Evolutionary conservation across 2,329 filamentous ascomycete genomes (phyloP).

Genomic region (Dryadomyces sulphureus): DNA sequence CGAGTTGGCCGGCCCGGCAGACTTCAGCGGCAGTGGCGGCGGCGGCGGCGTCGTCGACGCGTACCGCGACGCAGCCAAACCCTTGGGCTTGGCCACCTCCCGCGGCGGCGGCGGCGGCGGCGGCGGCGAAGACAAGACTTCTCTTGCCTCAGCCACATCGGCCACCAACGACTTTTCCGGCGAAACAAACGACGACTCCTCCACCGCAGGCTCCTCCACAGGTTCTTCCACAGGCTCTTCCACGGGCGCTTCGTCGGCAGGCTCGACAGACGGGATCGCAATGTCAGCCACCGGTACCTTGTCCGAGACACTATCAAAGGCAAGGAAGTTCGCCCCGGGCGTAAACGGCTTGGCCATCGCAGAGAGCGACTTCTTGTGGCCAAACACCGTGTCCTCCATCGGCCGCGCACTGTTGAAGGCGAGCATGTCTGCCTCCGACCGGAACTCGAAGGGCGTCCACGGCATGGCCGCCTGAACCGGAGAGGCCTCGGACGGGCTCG

Average conservation of each 20-base stretch:
- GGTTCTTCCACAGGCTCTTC: not conserved
- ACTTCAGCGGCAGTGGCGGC: constrained; percentile 23
- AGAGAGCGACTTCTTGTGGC: constrained; percentile 47
- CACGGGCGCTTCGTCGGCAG: not conserved
- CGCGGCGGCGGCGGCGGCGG: constrained; percentile 12
- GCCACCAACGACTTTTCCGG: not conserved
- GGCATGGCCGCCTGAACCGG: constrained; percentile 32
- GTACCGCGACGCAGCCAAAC: constrained; percentile 32
- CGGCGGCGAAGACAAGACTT: constrained; percentile 4
- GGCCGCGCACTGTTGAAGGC: constrained; percentile 37
- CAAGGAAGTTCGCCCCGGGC: constrained; percentile 22
- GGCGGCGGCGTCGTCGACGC: constrained; percentile 16
- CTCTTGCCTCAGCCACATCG: too few relatives aligned
- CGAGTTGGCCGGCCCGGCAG: constrained; percentile 27
- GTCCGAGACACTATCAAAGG: constrained; percentile 11
- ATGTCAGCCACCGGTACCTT: constrained; percentile 5
- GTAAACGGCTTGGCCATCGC: constrained; percentile 57
- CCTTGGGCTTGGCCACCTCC: constrained; percentile 17
- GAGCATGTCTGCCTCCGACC: constrained; percentile 29
- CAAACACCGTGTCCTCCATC: constrained; percentile 26
- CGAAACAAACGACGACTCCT: not conserved
- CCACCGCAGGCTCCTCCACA: not conserved
- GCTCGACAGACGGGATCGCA: constrained; percentile 6
- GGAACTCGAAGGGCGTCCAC: constrained; percentile 48
- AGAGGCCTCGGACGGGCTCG: constrained; percentile 37